Conservation (phyloP, 768 basidiomycete species). For the Tylopilus sp. region DNA sequence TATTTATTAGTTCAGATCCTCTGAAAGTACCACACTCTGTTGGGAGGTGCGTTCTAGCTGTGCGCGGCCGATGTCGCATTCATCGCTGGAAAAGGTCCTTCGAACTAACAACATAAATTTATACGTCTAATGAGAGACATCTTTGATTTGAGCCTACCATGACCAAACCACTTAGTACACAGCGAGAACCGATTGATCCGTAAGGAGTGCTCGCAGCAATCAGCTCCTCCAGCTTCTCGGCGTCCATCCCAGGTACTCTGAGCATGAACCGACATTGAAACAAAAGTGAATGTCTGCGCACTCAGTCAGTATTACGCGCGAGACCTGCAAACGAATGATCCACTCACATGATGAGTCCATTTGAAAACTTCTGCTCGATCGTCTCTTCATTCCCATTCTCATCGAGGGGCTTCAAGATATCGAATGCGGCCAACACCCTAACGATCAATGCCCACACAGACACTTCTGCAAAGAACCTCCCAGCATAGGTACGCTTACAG, state of each 20-base stretch:
- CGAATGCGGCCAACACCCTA: conserved; percentile 2
- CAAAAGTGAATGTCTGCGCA: neutral
- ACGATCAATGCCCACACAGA: conserved; percentile 6
- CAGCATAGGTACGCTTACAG: conserved; percentile 22
- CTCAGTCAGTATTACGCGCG: neutral
- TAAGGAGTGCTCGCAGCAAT: neutral
- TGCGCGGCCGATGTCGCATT: too few species aligned
- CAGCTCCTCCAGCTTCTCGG: neutral
- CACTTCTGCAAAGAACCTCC: conserved; percentile 15
- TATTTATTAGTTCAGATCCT: too few species aligned
- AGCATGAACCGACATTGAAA: neutral
- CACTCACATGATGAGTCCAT: neutral
- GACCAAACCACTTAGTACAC: too few species aligned
- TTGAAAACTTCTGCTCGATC: neutral
- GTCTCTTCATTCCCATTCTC: neutral
- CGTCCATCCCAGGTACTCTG: neutral
- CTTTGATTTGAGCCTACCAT: too few species aligned
- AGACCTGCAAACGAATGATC: too few species aligned
- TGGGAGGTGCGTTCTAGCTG: too few species aligned
- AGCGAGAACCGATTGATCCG: neutral
- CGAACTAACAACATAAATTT: too few species aligned
- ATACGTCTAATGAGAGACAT: too few species aligned
- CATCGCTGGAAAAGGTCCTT: too few species aligned
- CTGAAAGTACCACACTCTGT: too few species aligned
- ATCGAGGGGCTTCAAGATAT: neutral